Conservation (phyloP, 441 rosid genomes). For the Daphne laureola region DNA sequence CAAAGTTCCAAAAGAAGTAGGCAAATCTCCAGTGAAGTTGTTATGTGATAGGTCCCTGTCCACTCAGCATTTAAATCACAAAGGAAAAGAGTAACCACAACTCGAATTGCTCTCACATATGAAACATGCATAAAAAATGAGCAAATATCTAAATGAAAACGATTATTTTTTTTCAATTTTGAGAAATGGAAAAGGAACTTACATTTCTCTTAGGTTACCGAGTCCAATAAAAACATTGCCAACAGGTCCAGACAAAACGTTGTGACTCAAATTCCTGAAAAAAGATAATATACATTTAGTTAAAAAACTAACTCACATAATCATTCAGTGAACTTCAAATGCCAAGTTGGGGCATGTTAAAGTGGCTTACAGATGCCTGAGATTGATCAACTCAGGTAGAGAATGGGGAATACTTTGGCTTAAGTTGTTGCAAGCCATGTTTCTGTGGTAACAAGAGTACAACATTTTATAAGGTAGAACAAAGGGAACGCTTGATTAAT, state of each 20-base stretch:
- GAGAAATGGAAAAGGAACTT: conserved; percentile 19
- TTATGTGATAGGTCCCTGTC: conserved; percentile 88
- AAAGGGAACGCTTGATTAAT: conserved; percentile 5
- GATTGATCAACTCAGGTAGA: conserved; percentile 46
- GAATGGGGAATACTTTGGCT: conserved; percentile 61
- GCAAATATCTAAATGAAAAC: no score
- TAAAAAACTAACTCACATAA: conserved; percentile 4
- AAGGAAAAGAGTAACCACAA: background rate
- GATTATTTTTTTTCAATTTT: background rate
- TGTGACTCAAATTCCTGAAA: conserved; percentile 89
- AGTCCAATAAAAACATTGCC: conserved; percentile 80
- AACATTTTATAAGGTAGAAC: background rate
- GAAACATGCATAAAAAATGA: background rate
- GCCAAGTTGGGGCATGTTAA: conserved; percentile 8
- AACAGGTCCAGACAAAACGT: conserved; percentile 72
- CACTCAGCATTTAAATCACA: conserved; percentile 3
- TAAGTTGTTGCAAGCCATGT: conserved; percentile 71
- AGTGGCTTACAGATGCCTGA: conserved; percentile 59
- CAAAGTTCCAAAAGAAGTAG: conserved; percentile 74
- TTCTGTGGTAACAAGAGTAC: conserved; percentile 32
- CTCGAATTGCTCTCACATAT: background rate
- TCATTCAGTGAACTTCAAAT: conserved; percentile 7
- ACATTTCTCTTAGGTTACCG: conserved; percentile 69
- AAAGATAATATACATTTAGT: conserved; percentile 12
- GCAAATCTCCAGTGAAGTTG: conserved; percentile 77